A percentile compares a stretch with the other conserved stretches of the same genome.
Evolutionary conservation across 768 basidiomycete genomes (phyloP).

Genomic region (Omphalotus guepiniiformis): DNA sequence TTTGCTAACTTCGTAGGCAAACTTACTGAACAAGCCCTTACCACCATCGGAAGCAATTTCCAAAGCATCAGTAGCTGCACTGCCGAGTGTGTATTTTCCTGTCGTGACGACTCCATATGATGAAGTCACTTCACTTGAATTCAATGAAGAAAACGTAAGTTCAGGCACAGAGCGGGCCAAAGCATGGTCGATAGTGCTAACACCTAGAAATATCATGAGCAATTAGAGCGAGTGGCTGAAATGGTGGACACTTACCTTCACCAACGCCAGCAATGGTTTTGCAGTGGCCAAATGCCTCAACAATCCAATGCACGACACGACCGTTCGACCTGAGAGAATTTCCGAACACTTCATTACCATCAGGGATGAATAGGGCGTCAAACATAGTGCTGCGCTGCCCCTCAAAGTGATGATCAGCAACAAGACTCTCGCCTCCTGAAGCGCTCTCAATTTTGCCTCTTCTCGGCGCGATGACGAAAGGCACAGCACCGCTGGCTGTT

Average conservation of each 20-base stretch:
- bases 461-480: conserved; percentile 63
- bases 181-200: conserved; percentile 42
- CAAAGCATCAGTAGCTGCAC: conserved; percentile 36
- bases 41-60: conserved; percentile 37
- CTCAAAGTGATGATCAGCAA: conserved; percentile 70
- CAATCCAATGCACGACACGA: conserved; percentile 73
- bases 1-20: conserved; percentile 60
- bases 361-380: conserved; percentile 77
- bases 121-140: conserved; percentile 36
- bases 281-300: conserved; percentile 84
- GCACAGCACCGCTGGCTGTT: conserved; percentile 47
- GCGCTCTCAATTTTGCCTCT: conserved; percentile 49
- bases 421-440: conserved; percentile 31
- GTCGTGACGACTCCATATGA: conserved; percentile 65
- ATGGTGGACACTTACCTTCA: conserved; percentile 37
- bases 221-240: neutral
- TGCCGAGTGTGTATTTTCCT: conserved; percentile 41
- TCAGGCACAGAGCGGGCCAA: conserved; percentile 36
- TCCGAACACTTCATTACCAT: conserved; percentile 53
- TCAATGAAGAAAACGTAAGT: conserved; percentile 34
- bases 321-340: conserved; percentile 57
- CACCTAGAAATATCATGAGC: conserved; percentile 29
- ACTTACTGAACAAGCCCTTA: conserved; percentile 53
- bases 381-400: conserved; percentile 80
- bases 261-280: conserved; percentile 81